Percentiles rank a stretch among this genome's conserved stretches.
These are phyloP conservation scores for Xylariaceae sp. DNA, from an alignment of 2,329 filamentous ascomycete genomes.

Conservation along the genomic window DNA sequence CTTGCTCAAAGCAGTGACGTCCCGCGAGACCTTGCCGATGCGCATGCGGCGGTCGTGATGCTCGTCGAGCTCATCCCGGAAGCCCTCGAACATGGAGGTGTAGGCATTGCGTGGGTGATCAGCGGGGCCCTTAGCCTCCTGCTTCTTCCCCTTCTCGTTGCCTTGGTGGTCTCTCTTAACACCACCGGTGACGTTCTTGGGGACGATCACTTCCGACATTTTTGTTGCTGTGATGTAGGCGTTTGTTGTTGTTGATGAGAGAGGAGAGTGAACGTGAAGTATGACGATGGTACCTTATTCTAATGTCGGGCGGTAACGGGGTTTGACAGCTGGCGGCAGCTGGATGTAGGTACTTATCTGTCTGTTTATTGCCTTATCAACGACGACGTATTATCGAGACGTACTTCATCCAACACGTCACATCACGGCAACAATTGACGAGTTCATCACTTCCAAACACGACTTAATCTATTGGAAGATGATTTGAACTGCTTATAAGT, in stretches of 20 bases:
- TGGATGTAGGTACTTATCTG: background rate
- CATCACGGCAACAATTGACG: background rate
- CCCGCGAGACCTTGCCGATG: conserved; percentile 83
- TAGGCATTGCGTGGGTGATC: conserved; percentile 43
- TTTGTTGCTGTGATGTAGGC: background rate
- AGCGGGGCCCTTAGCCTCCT: conserved; percentile 20
- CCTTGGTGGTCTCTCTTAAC: conserved; percentile 52
- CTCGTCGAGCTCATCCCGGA: conserved; percentile 83
- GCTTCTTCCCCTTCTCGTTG: conserved; percentile 37
- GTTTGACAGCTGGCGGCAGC: background rate
- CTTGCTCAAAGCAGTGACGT: conserved; percentile 91
- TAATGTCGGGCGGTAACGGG: background rate
- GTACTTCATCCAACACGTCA: background rate
- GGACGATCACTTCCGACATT: conserved; percentile 28
- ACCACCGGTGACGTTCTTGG: conserved; percentile 37
- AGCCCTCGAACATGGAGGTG: conserved; percentile 75
- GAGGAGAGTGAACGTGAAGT: background rate
- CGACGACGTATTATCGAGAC: background rate
- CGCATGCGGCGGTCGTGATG: conserved; percentile 90
- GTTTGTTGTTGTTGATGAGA: background rate
- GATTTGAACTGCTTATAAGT: too few species aligned
- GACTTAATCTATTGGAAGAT: too few species aligned
- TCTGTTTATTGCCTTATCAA: background rate
- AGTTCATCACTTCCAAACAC: too few species aligned
- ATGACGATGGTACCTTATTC: background rate